These are phyloP conservation scores for Casaregolazyma lundiana DNA, from an alignment of 1,139 yeast genomes.

Conservation along the genomic window DNA sequence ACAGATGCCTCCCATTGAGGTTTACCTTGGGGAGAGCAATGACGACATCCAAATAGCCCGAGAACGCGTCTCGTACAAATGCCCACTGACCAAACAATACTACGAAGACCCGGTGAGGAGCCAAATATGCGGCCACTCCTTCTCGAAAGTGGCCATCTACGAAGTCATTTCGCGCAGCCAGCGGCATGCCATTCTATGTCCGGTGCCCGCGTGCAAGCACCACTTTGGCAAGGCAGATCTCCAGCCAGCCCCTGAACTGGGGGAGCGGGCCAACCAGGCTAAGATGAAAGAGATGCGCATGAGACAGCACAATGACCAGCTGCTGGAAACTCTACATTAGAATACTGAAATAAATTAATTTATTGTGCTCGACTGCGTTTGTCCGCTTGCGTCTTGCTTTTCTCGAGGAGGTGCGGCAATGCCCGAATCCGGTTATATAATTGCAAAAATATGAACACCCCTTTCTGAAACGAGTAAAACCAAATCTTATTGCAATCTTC, in stretches of 20 bases:
- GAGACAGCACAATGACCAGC: neutral
- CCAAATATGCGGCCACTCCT: constrained; percentile 25
- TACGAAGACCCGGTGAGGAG: constrained; percentile 28
- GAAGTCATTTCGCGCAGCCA: constrained; percentile 16
- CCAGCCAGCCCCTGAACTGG: constrained; percentile 20
- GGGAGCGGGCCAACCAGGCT: constrained; percentile 20
- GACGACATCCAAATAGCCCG: constrained; percentile 27
- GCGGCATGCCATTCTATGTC: constrained; percentile 19
- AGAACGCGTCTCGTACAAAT: constrained; percentile 25
- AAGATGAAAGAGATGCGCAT: constrained; percentile 15
- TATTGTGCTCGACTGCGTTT: too few relatives aligned
- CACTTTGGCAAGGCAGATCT: constrained; percentile 11
- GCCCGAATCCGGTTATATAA: neutral
- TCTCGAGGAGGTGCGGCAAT: neutral
- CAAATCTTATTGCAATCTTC: neutral
- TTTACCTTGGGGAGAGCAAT: constrained; percentile 25
- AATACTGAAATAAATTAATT: too few relatives aligned
- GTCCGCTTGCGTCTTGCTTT: too few relatives aligned
- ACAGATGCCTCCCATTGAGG: constrained; percentile 22
- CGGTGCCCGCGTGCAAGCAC: constrained; percentile 26
- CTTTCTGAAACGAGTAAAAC: neutral
- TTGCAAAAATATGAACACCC: neutral
- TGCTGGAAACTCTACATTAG: neutral
- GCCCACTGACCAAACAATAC: constrained; percentile 27
- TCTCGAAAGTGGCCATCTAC: constrained; percentile 23